Evolutionary conservation across 495 filamentous ascomycete genomes (phyloP).

Genomic region (Melanomma pulvis-pyrius): DNA sequence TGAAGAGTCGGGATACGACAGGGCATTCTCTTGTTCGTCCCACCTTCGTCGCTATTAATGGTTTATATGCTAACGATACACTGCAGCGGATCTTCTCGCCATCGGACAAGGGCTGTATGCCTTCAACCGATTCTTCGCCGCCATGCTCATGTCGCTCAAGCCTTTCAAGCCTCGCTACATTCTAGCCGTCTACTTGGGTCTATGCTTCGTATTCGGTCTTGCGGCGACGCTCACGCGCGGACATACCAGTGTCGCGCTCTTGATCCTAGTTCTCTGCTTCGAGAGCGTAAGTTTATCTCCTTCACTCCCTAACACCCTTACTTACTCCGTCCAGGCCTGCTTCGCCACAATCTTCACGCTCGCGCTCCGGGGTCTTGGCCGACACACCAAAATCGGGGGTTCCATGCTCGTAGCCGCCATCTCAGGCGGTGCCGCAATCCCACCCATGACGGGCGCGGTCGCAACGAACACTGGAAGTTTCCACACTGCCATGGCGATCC

Average conservation of each 20-base stretch:
- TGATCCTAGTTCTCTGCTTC: background rate
- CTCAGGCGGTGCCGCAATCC: background rate
- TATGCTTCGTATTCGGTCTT: background rate
- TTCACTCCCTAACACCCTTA: background rate
- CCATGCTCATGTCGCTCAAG: no score
- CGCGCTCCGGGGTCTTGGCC: background rate
- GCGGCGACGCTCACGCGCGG: background rate
- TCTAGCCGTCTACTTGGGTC: background rate
- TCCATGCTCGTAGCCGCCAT: background rate
- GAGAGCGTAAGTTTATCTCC: background rate
- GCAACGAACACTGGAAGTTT: background rate
- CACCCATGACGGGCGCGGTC: background rate
- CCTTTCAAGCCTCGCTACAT: no score
- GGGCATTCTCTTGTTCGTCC: no score
- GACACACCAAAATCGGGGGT: background rate
- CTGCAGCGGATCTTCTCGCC: no score
- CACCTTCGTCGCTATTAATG: no score
- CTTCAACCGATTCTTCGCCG: no score
- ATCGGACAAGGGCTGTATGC: no score
- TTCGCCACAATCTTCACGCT: background rate
- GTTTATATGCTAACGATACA: no score
- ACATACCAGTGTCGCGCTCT: background rate
- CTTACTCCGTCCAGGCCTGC: background rate
- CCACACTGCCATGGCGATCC: background rate
- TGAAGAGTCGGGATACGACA: no score